Evolutionary conservation across 1,284 basidiomycete species (phyloP), one percentile per base, ranked within the genome.

Genomic region (Quambalaria eucalypti): DNA sequence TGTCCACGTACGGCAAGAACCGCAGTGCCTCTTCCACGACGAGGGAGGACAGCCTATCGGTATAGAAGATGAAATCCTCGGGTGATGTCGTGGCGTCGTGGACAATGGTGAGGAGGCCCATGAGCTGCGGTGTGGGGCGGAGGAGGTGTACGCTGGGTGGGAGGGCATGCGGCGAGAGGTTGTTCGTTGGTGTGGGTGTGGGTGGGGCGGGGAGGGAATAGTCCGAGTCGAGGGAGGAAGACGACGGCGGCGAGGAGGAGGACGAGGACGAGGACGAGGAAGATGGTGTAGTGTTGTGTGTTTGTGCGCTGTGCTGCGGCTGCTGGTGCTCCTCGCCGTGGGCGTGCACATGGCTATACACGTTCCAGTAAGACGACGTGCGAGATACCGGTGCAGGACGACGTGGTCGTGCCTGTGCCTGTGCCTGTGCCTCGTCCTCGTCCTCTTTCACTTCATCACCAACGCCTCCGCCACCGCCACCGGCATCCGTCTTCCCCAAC

Each of bases 31-130:
- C 81, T 76, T 97, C 93, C 4, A 88, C 84, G 29, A 97, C 79
- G 33, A 90, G 78, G 0, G 87, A 90, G 0, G 90, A 84, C 8
- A 97, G 78, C 19, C 92, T 82, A 74, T 96, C 90, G 7, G 82
- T 82, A 68, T 88, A 89, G 78, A 90, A 90, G 19, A 92, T 83
- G 68, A 96, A 97, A 70, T 95, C 90, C 62, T 87, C 87, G 26
- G 85, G 80, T 9, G 79, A 78, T 12, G 58, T 52, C 0, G 88
- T 87, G 7, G 78, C 80, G 66, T 90, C 85, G 28, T 92, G 83
- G 29, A 96, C 75, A 31, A 88, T 85, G 0, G 91, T 95, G 74
- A 87, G 85, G 50, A 54, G 31, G 52, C 30, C 54, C 28, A 82
- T 80, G 1, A 96, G 76, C 68, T 97, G 93, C 2, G 83, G 83